Percentiles rank a stretch among this genome's conserved stretches.
Conservation (phyloP, 2,329 filamentous ascomycete species). For the Ceratocystis colombiana region DNA sequence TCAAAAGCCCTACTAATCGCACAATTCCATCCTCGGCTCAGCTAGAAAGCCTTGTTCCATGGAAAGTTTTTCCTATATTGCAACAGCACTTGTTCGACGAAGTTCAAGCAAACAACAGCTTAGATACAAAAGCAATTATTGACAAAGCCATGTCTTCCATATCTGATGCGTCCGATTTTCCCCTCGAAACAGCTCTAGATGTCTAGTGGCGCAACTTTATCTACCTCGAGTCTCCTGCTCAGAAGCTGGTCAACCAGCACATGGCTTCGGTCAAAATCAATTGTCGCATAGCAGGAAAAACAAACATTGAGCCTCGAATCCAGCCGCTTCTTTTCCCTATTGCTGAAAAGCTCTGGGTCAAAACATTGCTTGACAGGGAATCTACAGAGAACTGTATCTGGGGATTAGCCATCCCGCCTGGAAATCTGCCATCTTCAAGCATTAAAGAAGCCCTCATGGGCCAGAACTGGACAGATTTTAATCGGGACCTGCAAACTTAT, state of each 20-base stretch:
- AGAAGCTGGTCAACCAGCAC: slow-evolving; percentile 10
- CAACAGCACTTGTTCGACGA: background rate
- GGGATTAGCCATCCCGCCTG: background rate
- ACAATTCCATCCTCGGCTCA: background rate
- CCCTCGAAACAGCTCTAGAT: background rate
- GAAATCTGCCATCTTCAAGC: background rate
- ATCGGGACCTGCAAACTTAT: background rate
- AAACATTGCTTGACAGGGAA: background rate
- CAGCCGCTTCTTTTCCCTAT: background rate
- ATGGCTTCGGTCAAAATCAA: background rate
- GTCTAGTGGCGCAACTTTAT: slow-evolving; percentile 9
- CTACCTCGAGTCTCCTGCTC: slow-evolving; percentile 9
- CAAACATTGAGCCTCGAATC: background rate
- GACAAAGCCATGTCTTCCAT: background rate
- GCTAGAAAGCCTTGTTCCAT: background rate
- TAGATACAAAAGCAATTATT: background rate
- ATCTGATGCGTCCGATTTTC: background rate
- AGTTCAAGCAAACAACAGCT: background rate
- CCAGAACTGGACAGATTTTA: background rate
- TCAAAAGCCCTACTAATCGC: background rate
- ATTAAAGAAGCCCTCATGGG: background rate
- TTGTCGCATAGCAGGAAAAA: background rate
- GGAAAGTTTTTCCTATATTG: background rate
- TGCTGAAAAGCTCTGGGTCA: slow-evolving; percentile 8
- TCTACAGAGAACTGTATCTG: slow-evolving; percentile 1